Evolutionary conservation across 495 filamentous ascomycete species (phyloP).

Genomic region (Penicillium silybi): DNA sequence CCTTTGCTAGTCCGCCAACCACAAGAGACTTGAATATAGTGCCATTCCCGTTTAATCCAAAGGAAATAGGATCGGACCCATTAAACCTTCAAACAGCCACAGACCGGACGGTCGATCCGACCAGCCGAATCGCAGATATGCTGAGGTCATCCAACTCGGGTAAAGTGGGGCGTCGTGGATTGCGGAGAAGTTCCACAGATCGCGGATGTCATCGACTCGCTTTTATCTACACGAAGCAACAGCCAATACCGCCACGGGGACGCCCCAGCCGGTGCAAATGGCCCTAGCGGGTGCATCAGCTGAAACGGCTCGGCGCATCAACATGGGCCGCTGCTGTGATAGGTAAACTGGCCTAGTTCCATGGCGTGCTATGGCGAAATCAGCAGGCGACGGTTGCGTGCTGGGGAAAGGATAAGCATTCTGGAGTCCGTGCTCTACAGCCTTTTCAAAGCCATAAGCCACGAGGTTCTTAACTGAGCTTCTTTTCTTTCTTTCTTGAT

Average conservation of each 20-base stretch:
- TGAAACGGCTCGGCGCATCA: neutral
- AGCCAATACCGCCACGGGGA: neutral
- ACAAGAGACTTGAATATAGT: no score
- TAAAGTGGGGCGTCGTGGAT: neutral
- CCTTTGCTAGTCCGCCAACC: no score
- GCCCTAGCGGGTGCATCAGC: neutral
- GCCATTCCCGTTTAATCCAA: no score
- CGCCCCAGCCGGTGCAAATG: neutral
- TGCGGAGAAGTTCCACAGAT: neutral
- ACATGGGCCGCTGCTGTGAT: neutral
- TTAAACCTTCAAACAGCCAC: neutral
- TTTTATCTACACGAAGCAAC: no score
- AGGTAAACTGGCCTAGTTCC: neutral
- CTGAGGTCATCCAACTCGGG: neutral
- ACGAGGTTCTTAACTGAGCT: neutral
- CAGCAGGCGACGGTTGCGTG: constrained; percentile 19
- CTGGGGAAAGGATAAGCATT: constrained; percentile 3
- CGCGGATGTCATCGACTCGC: neutral
- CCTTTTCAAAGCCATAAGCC: neutral
- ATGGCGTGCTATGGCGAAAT: constrained; percentile 32
- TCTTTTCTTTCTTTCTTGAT: neutral
- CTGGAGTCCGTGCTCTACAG: neutral
- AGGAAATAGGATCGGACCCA: neutral
- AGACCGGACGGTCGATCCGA: constrained; percentile 10
- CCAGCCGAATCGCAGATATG: constrained; percentile 2